Evolutionary conservation across 2,329 filamentous ascomycete species (phyloP), one percentile per base, ranked within the genome.

Genomic region (Paraphaeosphaeria sporulosa): DNA sequence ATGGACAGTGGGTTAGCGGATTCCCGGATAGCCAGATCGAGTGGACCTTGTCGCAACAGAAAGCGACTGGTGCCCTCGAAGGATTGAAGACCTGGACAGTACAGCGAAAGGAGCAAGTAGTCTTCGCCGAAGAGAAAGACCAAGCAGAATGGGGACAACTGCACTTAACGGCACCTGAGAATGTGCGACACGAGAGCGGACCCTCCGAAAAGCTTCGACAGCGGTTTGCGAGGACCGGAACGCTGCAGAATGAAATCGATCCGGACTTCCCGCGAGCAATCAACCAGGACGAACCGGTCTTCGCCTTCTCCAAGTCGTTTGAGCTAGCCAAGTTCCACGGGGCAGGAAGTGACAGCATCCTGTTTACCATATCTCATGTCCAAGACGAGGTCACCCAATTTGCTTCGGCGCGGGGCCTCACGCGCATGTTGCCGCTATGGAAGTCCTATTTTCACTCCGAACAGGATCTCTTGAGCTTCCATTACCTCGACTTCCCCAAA

Each of bases 91-190:
- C 87, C 1, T 92, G 89, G 88, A 86, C 83, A 61, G 81, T 92
- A 32, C 83, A 84, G 58, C 83, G 88, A 42, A 79, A 79, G 59
- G 74, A 82, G 7, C 86, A 94, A 76, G 82, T 90, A 73, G 81
- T 91, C n/a, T 86, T 95, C 56, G 91, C 90, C 0, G 93, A 96
- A 76, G 71, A 85, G 57, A 79, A 79, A 46, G 93, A 96, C 69
- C 89, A 89, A 46, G 86, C 90, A 0, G 92, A 96, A 85, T 96
- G 93, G 93, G 93, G 93, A 4, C 90, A 88, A 30, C 77, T 96
- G 59, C 86, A 92, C 76, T 92, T 96, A 73, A 90, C 90, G 23
- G 92, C 84, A 1, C 91, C 92, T 23, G 80, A 83, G 46, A 85
- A 89, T 71, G 87, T 86, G 19, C 82, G 85, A 27, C 89, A 94